A percentile compares a stretch with the other conserved stretches of the same genome.
phyloP scores from a whole-genome alignment of 2,329 filamentous ascomycete species.

The Pseudocercospora musae region DNA sequence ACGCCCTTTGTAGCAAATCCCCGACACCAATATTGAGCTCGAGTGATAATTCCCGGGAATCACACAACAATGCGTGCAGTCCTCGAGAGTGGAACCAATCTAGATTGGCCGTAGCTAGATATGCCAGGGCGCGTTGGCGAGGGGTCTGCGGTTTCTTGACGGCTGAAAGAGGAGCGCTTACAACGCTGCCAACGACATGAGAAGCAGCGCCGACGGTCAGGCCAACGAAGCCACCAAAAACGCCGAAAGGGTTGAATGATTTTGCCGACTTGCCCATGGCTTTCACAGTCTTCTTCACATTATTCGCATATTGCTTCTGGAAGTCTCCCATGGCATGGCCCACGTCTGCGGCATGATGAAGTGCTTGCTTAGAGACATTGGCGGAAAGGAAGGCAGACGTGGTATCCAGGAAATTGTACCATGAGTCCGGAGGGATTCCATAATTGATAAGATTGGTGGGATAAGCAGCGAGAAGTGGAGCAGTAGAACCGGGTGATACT shows the following conservation, averaged over 20 bases:
- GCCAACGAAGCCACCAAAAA: conserved; percentile 18
- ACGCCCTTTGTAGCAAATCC: conserved; percentile 1
- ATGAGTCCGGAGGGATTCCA: conserved; percentile 20
- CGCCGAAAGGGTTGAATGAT: conserved; percentile 17
- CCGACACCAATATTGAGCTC: conserved; percentile 2
- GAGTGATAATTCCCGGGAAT: conserved; percentile 16
- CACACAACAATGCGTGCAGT: conserved; percentile 16
- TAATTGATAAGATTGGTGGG: conserved; percentile 16
- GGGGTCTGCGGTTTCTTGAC: conserved; percentile 21
- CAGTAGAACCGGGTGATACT: conserved; percentile 6
- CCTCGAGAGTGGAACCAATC: conserved; percentile 21
- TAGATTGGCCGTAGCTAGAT: conserved; percentile 20
- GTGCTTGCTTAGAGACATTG: conserved; percentile 20
- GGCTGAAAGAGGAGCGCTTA: conserved; percentile 9
- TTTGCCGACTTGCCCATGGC: conserved; percentile 17
- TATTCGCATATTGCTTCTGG: conserved; percentile 18
- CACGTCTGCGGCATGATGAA: conserved; percentile 22
- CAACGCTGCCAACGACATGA: conserved; percentile 16
- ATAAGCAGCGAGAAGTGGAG: conserved; percentile 19
- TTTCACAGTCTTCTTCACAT: conserved; percentile 14
- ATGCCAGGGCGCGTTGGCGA: conserved; percentile 18
- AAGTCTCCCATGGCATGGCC: conserved; percentile 9
- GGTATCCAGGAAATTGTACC: conserved; percentile 19
- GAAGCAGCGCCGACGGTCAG: conserved; percentile 17
- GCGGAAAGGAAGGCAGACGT: conserved; percentile 22